Base-by-base conservation (phyloP, 164 flowering plant genomes). In the Tetracentron sinense region DNA sequence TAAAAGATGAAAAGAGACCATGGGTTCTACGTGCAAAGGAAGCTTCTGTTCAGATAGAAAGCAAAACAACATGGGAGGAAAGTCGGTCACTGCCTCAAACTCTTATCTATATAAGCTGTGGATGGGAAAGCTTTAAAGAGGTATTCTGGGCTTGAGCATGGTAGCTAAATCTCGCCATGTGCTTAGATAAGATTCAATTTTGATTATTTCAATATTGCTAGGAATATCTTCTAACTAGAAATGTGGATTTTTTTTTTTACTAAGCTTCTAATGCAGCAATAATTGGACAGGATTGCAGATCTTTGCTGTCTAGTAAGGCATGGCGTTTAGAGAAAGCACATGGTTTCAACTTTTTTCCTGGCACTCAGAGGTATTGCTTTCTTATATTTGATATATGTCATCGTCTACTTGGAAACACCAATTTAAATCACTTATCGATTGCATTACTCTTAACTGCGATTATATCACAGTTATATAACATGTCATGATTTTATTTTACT, bases 111-210 rank as follows among this genome's bases (percentile, higher is more conserved):
- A 87, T 94, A 69, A 94, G 97, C 66, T 90, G 96, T 78, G 97
- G 99, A 57, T 94, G 99, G 99, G 89, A 86, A 63, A 94, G 90
- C 77, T 91, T 94, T 77, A 94, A 90, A 72, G 87, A 91, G 95
- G 96, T 89, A 83, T 44, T 54, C 63, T 30, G 8, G 5, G 29
- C 58, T 61, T 63, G n/a, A 42, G 59, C 6, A 49, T 23, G 21
- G 52, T 49, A 49, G 52, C 21, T 20, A 49, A 10, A 23, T 56
- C 23, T 50, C 25, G 23, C 28, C 35, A 1, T 26, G 28, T 11
- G 53, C 16, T 53, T 60, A 7, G 26, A 23, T 20, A 57, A 20
- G 16, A 49, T 15, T 14, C 19, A 15, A 7, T 53, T 25, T 26
- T 27, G 56, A 15, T 38, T 38, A 16, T 38, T 38, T 38, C 44